Percentiles rank a stretch among this genome's conserved stretches.
phyloP scores from a whole-genome alignment of 148 eudicot genomes.

The Vaccinium darrowii region DNA sequence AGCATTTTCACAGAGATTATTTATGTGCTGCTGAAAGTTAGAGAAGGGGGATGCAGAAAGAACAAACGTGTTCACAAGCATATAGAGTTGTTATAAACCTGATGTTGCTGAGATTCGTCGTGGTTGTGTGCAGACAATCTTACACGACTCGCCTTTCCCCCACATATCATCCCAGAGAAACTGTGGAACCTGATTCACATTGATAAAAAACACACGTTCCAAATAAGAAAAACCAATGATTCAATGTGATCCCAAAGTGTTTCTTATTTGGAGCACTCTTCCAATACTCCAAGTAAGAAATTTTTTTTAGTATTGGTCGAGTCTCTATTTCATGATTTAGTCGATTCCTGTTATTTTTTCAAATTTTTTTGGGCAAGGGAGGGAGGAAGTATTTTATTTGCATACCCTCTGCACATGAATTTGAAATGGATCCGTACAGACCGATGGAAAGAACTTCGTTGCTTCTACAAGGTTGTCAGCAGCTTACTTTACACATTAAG shows the following conservation, averaged over 20 bases:
- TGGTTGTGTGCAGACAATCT: conserved; percentile 91
- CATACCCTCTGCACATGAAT: conserved; percentile 10
- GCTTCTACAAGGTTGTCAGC: not conserved
- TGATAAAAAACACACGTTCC: not conserved
- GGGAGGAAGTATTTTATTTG: not conserved
- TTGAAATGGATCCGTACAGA: not conserved
- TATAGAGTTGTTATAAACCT: conserved; percentile 39
- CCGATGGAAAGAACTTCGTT: not conserved
- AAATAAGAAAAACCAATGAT: not conserved
- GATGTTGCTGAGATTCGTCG: conserved; percentile 89
- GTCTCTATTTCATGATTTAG: not conserved
- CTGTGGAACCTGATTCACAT: conserved; percentile 77
- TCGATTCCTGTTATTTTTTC: not conserved
- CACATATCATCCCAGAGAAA: conserved; percentile 79
- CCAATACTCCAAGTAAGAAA: not conserved
- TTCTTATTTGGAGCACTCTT: not conserved
- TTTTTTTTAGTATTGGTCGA: not conserved
- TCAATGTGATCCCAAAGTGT: not conserved
- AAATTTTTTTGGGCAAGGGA: not conserved
- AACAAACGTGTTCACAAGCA: conserved; percentile 3
- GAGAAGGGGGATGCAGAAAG: not conserved
- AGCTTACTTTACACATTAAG: not conserved
- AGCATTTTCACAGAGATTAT: conserved; percentile 17
- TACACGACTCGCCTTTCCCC: conserved; percentile 77
- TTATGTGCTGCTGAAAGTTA: conserved; percentile 5